These are phyloP conservation scores for Capsella rubella DNA, from an alignment of 441 rosid species.

Conservation along the genomic window DNA sequence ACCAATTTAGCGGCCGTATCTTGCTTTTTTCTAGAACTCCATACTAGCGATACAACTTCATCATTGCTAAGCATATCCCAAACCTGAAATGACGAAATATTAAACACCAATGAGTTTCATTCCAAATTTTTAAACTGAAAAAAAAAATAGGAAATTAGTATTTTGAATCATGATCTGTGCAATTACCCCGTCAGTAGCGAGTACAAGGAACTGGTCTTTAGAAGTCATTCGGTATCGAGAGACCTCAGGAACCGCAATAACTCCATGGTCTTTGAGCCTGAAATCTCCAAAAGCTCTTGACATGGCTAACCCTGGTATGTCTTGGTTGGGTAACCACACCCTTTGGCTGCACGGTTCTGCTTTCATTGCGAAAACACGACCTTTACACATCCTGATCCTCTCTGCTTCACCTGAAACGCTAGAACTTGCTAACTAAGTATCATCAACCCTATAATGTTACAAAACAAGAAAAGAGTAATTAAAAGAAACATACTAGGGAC, in stretches of 20 bases:
- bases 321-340: constrained; percentile 81
- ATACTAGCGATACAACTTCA: constrained; percentile 58
- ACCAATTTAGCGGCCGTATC: constrained; percentile 60
- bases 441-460: not conserved
- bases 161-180: not conserved
- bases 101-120: not conserved
- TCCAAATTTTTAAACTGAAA: not conserved
- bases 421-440: constrained; percentile 20
- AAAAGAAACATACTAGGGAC: constrained; percentile 65
- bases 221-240: constrained; percentile 56
- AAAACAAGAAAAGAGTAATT: constrained; percentile 13
- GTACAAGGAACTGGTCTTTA: constrained; percentile 68
- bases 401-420: constrained; percentile 69
- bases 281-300: constrained; percentile 88
- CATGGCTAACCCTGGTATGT: constrained; percentile 89
- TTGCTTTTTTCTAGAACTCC: constrained; percentile 50
- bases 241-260: constrained; percentile 74
- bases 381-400: constrained; percentile 69
- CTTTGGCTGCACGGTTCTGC: constrained; percentile 71
- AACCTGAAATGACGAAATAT: constrained; percentile 48
- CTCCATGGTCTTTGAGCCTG: constrained; percentile 69
- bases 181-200: constrained; percentile 86
- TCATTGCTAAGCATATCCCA: constrained; percentile 86
- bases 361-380: constrained; percentile 69
- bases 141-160: not conserved